Base-by-base conservation (phyloP, 2,329 filamentous ascomycete genomes). In the Sporothrix sp. region DNA sequence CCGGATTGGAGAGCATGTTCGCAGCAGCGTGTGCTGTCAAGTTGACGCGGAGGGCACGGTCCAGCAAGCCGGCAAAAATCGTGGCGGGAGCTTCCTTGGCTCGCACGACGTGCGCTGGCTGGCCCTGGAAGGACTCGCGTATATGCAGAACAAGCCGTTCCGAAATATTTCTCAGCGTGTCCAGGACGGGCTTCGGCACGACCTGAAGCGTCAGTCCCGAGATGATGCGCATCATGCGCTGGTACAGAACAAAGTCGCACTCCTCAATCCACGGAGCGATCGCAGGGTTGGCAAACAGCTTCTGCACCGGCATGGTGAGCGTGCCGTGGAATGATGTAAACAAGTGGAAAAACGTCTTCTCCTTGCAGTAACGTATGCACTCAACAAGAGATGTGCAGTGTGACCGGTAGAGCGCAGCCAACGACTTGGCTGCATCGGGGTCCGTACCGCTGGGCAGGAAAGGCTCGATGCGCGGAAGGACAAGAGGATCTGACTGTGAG, bases 321-420 rank as follows among this genome's bases (percentile, higher is more conserved):
- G 90, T 97, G 50, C 93, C 93, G 61, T 95, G 88, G 65, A 98
- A 97, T 1, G 91, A 93, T 6, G 86, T 90, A 64, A 94, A 95
- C 14, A 96, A 78, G 58, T 94, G 87, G 64, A 95, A 95, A 65
- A 98, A 95, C 7, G 89, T 91, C 69, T 95, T 95, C 66, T 96
- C 88, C 63, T 93, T 94, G 74, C 91, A 96, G 65, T 87, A 97
- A 27, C 93, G 85, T 55, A 98, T 89, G 59, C 88, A 91, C 66
- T 98, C 93, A 28, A 98, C 85, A 5, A 98, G 76, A 1, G 90
- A 96, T 13, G 93, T 96, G 65, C 90, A 95, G 63, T 97, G 91
- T 3, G 91, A 93, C 45, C 89, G 82, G 63, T 98, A 98, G 21
- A 97, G 75, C 4, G 91, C 90, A 33, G 82, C 81, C 20, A 98